Percentiles rank a stretch among this genome's conserved stretches.
phyloP scores from a whole-genome alignment of 345 rosid genomes.

The Punica granatum region DNA sequence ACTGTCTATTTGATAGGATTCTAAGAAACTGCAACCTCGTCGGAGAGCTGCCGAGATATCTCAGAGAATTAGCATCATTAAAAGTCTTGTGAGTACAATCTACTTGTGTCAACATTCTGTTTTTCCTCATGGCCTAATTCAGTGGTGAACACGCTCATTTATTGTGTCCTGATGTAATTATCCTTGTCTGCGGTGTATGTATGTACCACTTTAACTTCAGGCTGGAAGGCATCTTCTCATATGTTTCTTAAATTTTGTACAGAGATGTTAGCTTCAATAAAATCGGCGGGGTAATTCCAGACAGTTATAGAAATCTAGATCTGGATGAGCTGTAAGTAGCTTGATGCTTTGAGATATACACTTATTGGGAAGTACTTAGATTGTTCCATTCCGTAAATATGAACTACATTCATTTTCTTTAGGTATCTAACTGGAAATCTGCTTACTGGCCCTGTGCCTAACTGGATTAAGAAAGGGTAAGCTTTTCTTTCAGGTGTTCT shows the following conservation, averaged over 20 bases:
- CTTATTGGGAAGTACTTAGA: no score
- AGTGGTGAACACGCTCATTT: no score
- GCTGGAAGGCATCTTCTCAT: no score
- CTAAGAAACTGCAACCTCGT: slow-evolving; percentile 51
- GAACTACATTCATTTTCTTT: background rate
- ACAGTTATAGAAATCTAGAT: background rate
- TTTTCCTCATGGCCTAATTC: no score
- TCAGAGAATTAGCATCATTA: slow-evolving; percentile 14
- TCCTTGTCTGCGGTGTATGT: no score
- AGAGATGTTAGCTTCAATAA: slow-evolving; percentile 9
- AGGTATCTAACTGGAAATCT: slow-evolving; percentile 32
- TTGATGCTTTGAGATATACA: background rate
- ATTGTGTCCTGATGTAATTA: no score
- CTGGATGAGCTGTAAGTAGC: background rate
- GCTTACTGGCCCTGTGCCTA: slow-evolving; percentile 27
- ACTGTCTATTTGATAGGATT: slow-evolving; percentile 23
- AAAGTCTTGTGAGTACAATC: slow-evolving; percentile 34
- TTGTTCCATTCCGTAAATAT: background rate
- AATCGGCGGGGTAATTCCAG: background rate
- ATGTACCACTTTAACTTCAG: no score
- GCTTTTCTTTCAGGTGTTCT: background rate
- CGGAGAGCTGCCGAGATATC: slow-evolving; percentile 35
- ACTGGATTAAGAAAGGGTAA: slow-evolving; percentile 11
- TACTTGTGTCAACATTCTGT: no score
- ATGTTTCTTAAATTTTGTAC: no score